Evolutionary conservation across 208 protist species (phyloP).

Genomic region (Angomonas ambiguus): DNA sequence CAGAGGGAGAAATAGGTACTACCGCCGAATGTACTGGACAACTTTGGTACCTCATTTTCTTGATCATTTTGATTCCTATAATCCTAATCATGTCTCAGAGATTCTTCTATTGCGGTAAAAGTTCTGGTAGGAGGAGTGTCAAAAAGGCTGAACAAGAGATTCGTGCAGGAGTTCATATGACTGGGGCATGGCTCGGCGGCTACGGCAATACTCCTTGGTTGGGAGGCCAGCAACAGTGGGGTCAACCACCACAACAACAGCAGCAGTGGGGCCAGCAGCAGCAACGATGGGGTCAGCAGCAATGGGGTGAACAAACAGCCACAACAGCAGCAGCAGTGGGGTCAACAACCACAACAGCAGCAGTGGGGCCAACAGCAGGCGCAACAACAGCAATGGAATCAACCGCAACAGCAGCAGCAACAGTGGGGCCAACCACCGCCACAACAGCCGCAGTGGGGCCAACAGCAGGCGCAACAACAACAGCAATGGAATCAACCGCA

Average conservation of each 20-base stretch:
- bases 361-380: background rate
- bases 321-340: background rate
- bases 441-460: too few relatives aligned
- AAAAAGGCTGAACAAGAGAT: slow-evolving; percentile 56
- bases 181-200: background rate
- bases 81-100: slow-evolving; percentile 44
- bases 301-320: background rate
- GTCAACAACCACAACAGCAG: background rate
- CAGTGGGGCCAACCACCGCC: too few relatives aligned
- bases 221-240: background rate
- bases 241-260: background rate
- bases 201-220: background rate
- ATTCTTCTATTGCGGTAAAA: slow-evolving; percentile 42
- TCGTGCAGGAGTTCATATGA: slow-evolving; percentile 52
- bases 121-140: slow-evolving; percentile 41
- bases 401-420: background rate
- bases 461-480: slow-evolving; percentile 2
- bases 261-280: slow-evolving; percentile 14
- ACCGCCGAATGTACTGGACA: slow-evolving; percentile 34
- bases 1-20: slow-evolving; percentile 22
- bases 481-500: background rate
- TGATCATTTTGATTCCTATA: slow-evolving; percentile 68
- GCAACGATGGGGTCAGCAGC: background rate
- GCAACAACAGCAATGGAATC: slow-evolving; percentile 2
- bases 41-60: slow-evolving; percentile 85